Conservation (phyloP, 768 basidiomycete genomes). For the Trametes elegans region DNA sequence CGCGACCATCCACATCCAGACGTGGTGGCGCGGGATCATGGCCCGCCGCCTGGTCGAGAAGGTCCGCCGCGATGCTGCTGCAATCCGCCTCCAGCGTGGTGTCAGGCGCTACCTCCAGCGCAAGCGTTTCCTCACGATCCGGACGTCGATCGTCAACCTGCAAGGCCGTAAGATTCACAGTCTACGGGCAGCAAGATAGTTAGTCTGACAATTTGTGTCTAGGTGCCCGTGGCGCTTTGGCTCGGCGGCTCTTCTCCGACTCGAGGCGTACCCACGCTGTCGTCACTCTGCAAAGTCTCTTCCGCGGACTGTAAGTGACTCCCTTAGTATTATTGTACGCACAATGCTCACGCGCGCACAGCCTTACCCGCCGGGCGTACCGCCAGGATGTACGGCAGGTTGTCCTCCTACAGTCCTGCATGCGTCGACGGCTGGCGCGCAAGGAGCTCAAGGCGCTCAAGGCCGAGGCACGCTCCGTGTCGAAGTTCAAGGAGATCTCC, state of each 20-base stretch:
- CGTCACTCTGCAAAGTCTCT: constrained; percentile 71
- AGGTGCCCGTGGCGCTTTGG: constrained; percentile 77
- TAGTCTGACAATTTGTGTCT: constrained; percentile 2
- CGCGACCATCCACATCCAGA: constrained; percentile 84
- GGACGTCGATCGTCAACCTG: constrained; percentile 62
- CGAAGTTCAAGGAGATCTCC: constrained; percentile 98
- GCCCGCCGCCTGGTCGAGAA: constrained; percentile 69
- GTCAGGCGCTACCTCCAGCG: constrained; percentile 74
- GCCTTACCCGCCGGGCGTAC: constrained; percentile 54
- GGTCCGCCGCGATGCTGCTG: constrained; percentile 73
- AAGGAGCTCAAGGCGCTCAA: constrained; percentile 81
- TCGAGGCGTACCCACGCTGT: constrained; percentile 61
- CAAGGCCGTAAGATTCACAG: constrained; percentile 76
- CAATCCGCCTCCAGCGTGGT: constrained; percentile 71
- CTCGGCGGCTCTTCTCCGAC: constrained; percentile 58
- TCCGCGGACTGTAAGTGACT: constrained; percentile 80
- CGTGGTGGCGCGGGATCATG: constrained; percentile 89
- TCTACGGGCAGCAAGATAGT: neutral
- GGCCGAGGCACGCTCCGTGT: constrained; percentile 93
- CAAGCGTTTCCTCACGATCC: constrained; percentile 61
- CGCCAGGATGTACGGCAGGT: constrained; percentile 66
- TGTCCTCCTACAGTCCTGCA: constrained; percentile 86
- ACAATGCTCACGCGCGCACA: constrained; percentile 24
- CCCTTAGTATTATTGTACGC: neutral
- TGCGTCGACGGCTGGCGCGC: constrained; percentile 84